phyloP scores from a whole-genome alignment of 495 filamentous ascomycete species.

The Podospora conica region DNA sequence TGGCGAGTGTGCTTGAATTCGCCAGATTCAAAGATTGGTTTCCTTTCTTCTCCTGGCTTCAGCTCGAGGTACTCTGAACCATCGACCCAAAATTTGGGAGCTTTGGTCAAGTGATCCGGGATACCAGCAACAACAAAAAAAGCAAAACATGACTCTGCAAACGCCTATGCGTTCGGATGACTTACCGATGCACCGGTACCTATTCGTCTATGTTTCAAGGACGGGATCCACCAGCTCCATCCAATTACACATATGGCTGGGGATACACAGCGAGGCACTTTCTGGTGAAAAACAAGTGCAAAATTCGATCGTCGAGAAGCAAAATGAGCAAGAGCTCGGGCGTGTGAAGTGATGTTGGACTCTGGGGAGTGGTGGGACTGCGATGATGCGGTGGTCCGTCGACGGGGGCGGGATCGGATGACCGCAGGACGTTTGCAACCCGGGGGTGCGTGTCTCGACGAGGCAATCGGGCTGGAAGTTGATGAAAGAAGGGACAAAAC shows the following conservation, averaged over 20 bases:
- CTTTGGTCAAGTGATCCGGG: background rate
- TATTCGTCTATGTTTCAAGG: constrained; percentile 10
- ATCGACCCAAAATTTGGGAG: background rate
- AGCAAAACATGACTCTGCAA: background rate
- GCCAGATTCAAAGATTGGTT: background rate
- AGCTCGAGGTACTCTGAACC: background rate
- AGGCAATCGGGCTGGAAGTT: background rate
- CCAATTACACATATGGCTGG: constrained; percentile 2
- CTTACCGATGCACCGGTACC: constrained; percentile 2
- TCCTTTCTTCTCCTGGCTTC: background rate
- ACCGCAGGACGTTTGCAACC: constrained; percentile 5
- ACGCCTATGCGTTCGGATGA: background rate
- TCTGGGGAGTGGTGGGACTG: constrained; percentile 2
- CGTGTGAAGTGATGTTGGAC: background rate
- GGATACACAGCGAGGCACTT: background rate
- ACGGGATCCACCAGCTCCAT: constrained; percentile 14
- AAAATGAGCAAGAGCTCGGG: background rate
- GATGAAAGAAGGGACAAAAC: background rate
- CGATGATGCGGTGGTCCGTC: constrained; percentile 24
- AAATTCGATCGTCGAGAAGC: background rate
- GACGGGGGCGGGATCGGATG: constrained; percentile 11
- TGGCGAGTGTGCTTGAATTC: background rate
- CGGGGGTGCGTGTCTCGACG: background rate
- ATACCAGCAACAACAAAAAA: background rate
- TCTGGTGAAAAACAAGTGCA: background rate